Evolutionary conservation across 2,329 filamentous ascomycete genomes (phyloP).

Genomic region (Exophiala aquamarina): DNA sequence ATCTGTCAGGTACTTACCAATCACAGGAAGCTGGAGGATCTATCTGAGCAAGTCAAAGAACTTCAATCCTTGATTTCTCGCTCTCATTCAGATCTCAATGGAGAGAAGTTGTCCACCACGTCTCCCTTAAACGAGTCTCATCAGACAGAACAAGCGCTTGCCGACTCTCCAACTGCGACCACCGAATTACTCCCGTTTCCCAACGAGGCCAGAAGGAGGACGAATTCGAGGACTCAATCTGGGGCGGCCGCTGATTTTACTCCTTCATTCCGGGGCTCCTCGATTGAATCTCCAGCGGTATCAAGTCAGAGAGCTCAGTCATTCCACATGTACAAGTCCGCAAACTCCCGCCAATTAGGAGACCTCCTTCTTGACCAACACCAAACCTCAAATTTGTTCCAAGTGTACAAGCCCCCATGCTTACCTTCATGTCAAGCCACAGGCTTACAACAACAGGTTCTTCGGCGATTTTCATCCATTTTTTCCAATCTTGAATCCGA

Average conservation of each 20-base stretch:
- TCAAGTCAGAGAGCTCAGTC: neutral
- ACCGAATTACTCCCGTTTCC: neutral
- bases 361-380: neutral
- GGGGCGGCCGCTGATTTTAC: neutral
- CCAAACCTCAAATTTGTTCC: conserved; percentile 9
- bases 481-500: conserved; percentile 59
- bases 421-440: conserved; percentile 36
- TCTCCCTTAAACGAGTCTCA: neutral
- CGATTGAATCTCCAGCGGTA: neutral
- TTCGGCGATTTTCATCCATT: conserved; percentile 64
- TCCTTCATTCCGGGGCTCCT: conserved; percentile 1
- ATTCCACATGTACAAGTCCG: neutral
- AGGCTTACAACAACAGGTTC: conserved; percentile 9
- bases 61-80: conserved; percentile 5
- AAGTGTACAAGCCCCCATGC: conserved; percentile 16
- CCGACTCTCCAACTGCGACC: conserved; percentile 1
- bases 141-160: neutral
- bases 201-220: neutral
- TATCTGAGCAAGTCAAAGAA: conserved; percentile 7
- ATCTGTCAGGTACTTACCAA: conserved; percentile 1
- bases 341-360: conserved; percentile 3
- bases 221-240: neutral
- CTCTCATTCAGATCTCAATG: neutral
- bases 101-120: neutral
- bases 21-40: conserved; percentile 8